Percentiles rank a stretch among this genome's conserved stretches.
Conservation (phyloP, 192 early-diverging fungal genomes). For the Backusella luteola region DNA sequence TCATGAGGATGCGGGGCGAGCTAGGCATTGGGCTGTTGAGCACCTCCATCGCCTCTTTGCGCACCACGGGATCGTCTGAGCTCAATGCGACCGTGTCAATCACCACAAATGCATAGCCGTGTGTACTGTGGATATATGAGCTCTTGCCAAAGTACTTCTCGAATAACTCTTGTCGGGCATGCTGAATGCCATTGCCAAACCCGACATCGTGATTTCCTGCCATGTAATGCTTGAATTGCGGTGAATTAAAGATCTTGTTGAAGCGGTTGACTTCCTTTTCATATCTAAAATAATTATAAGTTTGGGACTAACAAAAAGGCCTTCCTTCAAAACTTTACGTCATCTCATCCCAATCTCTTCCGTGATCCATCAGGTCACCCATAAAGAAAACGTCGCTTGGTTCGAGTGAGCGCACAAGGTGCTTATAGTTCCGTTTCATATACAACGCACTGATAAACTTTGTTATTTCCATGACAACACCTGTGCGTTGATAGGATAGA, state of each 20-base stretch:
- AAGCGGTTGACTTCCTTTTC: conserved; percentile 53
- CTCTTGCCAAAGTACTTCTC: conserved; percentile 50
- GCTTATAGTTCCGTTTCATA: conserved; percentile 75
- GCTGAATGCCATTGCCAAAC: conserved; percentile 60
- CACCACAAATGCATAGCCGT: conserved; percentile 64
- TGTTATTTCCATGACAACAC: conserved; percentile 54
- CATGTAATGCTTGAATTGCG: conserved; percentile 50
- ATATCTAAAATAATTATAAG: conserved; percentile 1
- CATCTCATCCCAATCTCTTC: conserved; percentile 57
- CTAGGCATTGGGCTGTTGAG: conserved; percentile 25
- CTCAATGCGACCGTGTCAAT: conserved; percentile 80
- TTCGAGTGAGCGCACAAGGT: conserved; percentile 42
- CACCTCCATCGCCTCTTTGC: conserved; percentile 51
- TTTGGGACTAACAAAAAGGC: background rate
- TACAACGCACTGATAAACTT: conserved; percentile 87
- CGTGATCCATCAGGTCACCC: conserved; percentile 88
- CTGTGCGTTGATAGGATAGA: conserved; percentile 78
- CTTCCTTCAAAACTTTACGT: background rate
- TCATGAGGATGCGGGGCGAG: conserved; percentile 64
- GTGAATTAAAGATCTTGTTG: conserved; percentile 13
- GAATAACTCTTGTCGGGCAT: conserved; percentile 42
- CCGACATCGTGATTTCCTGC: conserved; percentile 96
- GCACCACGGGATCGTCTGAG: conserved; percentile 34
- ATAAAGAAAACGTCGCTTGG: conserved; percentile 73
- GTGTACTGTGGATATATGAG: conserved; percentile 47